Percentiles rank a stretch among this genome's conserved stretches.
phyloP scores from a whole-genome alignment of 257 asterid species.

The Solanum dulcamara region DNA sequence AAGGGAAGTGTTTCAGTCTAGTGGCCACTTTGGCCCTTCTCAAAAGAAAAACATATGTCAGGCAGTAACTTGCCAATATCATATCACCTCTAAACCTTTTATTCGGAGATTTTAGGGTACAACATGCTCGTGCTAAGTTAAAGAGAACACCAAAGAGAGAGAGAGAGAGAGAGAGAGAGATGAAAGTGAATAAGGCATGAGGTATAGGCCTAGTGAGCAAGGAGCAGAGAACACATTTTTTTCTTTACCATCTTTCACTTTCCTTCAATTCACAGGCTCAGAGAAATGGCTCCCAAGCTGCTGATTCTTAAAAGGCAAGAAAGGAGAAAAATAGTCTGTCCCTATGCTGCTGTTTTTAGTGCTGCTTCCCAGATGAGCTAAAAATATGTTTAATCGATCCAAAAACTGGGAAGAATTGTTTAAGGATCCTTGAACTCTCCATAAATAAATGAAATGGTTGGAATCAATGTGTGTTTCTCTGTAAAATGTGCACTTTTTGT shows the following conservation, averaged over 20 bases:
- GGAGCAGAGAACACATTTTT: not conserved
- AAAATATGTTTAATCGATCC: not conserved
- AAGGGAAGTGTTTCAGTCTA: not conserved
- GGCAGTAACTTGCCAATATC: not conserved
- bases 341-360: slow-evolving; percentile 22
- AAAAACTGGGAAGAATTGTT: not conserved
- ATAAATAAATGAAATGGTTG: not conserved
- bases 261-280: not conserved
- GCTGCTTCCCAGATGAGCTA: slow-evolving; percentile 65
- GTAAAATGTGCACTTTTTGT: not conserved
- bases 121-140: not conserved
- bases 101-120: not conserved
- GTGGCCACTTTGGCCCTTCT: not conserved
- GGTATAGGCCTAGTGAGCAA: not conserved
- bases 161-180: not conserved
- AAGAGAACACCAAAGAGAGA: not conserved
- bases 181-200: not conserved
- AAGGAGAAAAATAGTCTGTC: slow-evolving; percentile 30
- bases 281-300: slow-evolving; percentile 25
- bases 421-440: slow-evolving; percentile 42
- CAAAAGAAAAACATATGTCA: not conserved
- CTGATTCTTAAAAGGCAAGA: slow-evolving; percentile 36
- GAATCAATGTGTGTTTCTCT: not conserved
- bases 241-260: not conserved
- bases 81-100: not conserved